phyloP scores from a whole-genome alignment of 2,329 filamentous ascomycete genomes.

The Calycina herbarum region DNA sequence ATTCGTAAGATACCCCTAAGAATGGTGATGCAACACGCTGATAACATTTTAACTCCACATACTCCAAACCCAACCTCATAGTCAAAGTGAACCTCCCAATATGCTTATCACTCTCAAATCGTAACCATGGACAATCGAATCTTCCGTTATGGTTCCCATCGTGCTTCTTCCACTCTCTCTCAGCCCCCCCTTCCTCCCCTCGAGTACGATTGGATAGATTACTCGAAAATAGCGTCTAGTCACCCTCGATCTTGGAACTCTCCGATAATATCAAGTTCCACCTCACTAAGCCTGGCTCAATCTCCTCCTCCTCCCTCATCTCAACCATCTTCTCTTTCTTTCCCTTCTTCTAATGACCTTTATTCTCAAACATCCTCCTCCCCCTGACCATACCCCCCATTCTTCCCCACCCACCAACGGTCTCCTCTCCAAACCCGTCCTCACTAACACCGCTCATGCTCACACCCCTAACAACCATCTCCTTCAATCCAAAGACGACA shows the following conservation, averaged over 20 bases:
- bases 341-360: constrained; percentile 6
- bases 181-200: too few relatives aligned
- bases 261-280: neutral
- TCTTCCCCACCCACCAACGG: neutral
- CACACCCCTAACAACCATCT: constrained; percentile 3
- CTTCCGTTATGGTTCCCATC: neutral
- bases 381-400: constrained; percentile 8
- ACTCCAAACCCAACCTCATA: neutral
- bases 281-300: neutral
- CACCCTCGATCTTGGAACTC: neutral
- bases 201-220: too few relatives aligned
- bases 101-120: neutral
- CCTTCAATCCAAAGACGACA: constrained; percentile 9
- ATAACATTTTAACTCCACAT: too few relatives aligned
- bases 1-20: neutral
- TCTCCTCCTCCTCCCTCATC: neutral
- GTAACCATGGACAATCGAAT: neutral
- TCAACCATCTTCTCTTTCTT: neutral
- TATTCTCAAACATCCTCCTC: constrained; percentile 16
- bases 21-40: too few relatives aligned
- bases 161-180: neutral
- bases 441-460: neutral
- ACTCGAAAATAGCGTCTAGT: too few relatives aligned
- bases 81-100: neutral
- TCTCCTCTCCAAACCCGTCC: neutral